Evolutionary conservation across 495 filamentous ascomycete species (phyloP).

Genomic region (Tetracladium setigerum): DNA sequence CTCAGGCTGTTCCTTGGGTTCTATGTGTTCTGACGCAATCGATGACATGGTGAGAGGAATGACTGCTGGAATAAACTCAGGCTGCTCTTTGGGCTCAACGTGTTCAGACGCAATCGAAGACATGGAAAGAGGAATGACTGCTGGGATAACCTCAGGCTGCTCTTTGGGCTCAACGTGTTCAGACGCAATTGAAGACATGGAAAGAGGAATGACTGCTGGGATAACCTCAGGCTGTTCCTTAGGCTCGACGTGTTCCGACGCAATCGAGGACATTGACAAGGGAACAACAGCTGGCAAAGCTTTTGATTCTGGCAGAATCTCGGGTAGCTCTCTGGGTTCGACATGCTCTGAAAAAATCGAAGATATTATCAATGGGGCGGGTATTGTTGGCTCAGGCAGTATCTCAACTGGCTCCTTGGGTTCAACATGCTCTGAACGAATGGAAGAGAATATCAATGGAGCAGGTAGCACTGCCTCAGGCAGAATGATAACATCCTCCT

Average conservation of each 20-base stretch:
- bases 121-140: conserved; percentile 1
- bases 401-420: conserved; percentile 18
- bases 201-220: conserved; percentile 1
- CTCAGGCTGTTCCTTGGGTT: conserved; percentile 9
- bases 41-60: neutral
- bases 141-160: neutral
- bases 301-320: neutral
- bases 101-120: conserved; percentile 7
- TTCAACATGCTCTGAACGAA: conserved; percentile 25
- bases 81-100: conserved; percentile 14
- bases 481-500: neutral
- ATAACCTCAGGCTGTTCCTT: conserved; percentile 11
- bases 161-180: conserved; percentile 18
- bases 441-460: conserved; percentile 16
- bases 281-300: conserved; percentile 6
- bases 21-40: conserved; percentile 11
- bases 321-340: conserved; percentile 16
- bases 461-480: conserved; percentile 7
- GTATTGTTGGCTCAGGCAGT: neutral
- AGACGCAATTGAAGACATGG: neutral
- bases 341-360: conserved; percentile 23
- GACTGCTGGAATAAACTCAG: conserved; percentile 4
- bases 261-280: conserved; percentile 17
- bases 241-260: conserved; percentile 28
- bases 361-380: conserved; percentile 17